These are phyloP conservation scores for Eucalyptus cloeziana DNA, from an alignment of 345 rosid species.

Conservation along the genomic window DNA sequence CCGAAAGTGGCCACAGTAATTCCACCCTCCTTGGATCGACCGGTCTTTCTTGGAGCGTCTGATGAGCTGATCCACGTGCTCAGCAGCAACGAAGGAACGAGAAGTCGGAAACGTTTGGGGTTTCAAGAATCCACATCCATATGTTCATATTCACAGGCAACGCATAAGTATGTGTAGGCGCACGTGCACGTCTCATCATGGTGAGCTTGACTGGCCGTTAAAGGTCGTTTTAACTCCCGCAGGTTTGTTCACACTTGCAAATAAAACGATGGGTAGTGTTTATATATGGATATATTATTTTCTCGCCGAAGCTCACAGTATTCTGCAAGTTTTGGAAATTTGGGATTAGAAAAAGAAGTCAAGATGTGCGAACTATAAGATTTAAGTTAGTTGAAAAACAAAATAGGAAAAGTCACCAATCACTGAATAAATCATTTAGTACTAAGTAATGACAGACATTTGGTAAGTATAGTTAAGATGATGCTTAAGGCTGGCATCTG, in stretches of 20 bases:
- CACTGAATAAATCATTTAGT: too few relatives aligned
- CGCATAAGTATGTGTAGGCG: background rate
- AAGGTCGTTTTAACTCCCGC: background rate
- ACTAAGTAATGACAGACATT: background rate
- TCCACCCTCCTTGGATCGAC: background rate
- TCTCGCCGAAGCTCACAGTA: too few relatives aligned
- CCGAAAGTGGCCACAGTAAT: background rate
- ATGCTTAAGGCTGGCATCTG: background rate
- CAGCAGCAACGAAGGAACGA: background rate
- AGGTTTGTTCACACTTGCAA: background rate
- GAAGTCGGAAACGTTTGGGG: too few relatives aligned
- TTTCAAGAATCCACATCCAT: background rate
- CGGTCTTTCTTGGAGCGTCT: background rate
- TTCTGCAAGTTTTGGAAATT: background rate
- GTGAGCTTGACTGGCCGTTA: background rate
- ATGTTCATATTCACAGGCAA: fast-evolving
- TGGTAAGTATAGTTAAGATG: background rate
- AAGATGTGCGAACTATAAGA: background rate
- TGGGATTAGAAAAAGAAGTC: too few relatives aligned
- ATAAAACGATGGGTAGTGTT: too few relatives aligned
- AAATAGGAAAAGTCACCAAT: too few relatives aligned
- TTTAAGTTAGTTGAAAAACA: background rate
- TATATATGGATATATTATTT: too few relatives aligned
- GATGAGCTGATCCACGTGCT: background rate
- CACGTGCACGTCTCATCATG: background rate